Conservation (phyloP, 2,329 filamentous ascomycete species). For the Cordyceps militaris region DNA sequence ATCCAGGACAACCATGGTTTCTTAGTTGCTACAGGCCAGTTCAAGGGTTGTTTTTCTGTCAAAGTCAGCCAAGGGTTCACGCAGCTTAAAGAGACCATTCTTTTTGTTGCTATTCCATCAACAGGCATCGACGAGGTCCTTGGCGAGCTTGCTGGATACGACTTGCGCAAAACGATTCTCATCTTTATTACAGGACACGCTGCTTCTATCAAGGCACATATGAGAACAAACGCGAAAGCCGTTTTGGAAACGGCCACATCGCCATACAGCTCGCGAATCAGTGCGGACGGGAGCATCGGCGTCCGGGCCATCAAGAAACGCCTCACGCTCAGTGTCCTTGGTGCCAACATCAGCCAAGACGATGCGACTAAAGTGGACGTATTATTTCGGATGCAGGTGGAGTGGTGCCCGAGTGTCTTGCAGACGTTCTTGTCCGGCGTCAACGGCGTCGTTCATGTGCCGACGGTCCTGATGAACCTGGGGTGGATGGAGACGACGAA, state of each 20-base stretch:
- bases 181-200: slow-evolving; percentile 5
- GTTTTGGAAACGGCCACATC: slow-evolving; percentile 12
- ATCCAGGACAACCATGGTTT: neutral
- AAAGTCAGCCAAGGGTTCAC: neutral
- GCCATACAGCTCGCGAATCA: slow-evolving; percentile 15
- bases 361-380: neutral
- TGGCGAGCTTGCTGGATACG: neutral
- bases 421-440: slow-evolving; percentile 13
- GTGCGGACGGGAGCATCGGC: slow-evolving; percentile 8
- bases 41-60: neutral
- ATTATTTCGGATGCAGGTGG: slow-evolving; percentile 10
- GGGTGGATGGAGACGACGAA: slow-evolving; percentile 15
- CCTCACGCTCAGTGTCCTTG: neutral
- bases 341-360: neutral
- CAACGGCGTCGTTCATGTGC: slow-evolving; percentile 15
- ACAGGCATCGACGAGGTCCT: neutral
- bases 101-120: slow-evolving; percentile 5
- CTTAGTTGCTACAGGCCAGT: neutral
- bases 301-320: slow-evolving; percentile 14
- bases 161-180: neutral
- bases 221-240: neutral
- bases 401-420: slow-evolving; percentile 12
- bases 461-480: slow-evolving; percentile 14
- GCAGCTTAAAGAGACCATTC: neutral
- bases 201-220: neutral